Evolutionary conservation across 2,329 filamentous ascomycete species (phyloP).

Genomic region (Aspergillus sp.): DNA sequence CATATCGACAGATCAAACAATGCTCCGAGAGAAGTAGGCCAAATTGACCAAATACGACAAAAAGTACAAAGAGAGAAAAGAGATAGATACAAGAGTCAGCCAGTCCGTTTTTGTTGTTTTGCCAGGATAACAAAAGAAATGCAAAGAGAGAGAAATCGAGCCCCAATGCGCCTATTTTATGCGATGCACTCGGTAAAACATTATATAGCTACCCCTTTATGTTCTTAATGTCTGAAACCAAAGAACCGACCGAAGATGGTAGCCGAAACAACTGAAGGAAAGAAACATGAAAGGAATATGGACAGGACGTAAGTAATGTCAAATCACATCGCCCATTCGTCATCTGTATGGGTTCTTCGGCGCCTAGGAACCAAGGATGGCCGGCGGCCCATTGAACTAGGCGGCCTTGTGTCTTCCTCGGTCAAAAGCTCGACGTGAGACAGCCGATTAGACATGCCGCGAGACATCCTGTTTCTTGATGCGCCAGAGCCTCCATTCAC

Average conservation of each 20-base stretch:
- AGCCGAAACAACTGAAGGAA: neutral
- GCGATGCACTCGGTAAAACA: constrained; percentile 11
- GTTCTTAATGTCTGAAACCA: neutral
- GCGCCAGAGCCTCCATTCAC: constrained; percentile 26
- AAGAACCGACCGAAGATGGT: neutral
- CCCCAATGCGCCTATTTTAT: constrained; percentile 20
- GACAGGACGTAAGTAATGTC: neutral
- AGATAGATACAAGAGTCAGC: too few relatives aligned
- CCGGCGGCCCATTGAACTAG: constrained; percentile 27
- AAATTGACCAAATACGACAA: too few relatives aligned
- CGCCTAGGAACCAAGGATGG: constrained; percentile 32
- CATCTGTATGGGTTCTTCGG: constrained; percentile 30
- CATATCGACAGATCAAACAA: too few relatives aligned
- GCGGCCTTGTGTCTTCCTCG: constrained; percentile 32
- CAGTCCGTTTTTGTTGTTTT: too few relatives aligned
- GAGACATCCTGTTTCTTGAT: constrained; percentile 31
- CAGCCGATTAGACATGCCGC: constrained; percentile 33
- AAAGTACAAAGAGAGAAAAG: too few relatives aligned
- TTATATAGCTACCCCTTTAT: neutral
- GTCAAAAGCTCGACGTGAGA: constrained; percentile 32
- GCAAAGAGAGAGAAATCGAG: constrained; percentile 1
- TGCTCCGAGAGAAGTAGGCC: too few relatives aligned
- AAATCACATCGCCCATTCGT: constrained; percentile 29
- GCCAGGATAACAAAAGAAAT: neutral
- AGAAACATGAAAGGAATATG: neutral